A percentile compares a stretch with the other conserved stretches of the same genome.
Conservation (phyloP, 108 stramenopile genomes). For the Skeletonema menzelii region DNA sequence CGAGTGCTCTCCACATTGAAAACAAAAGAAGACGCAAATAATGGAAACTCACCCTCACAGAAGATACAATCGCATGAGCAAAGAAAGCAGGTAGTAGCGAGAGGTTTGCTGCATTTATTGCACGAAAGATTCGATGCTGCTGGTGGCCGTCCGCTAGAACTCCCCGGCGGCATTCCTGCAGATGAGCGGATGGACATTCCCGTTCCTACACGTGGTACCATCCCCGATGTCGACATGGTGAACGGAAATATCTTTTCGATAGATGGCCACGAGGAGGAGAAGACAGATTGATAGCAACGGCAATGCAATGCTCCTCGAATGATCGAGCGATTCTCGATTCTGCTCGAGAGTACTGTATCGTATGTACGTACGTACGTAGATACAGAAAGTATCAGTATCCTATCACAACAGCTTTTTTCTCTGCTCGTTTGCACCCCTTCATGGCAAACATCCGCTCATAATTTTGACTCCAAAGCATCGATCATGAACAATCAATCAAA, state of each 20-base stretch:
- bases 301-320: too few relatives aligned
- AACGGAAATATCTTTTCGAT: neutral
- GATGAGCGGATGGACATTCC: neutral
- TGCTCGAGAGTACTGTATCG: too few relatives aligned
- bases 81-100: conserved; percentile 73
- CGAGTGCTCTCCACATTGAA: neutral
- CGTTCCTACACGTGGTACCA: neutral
- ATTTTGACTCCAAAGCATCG: neutral
- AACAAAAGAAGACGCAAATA: neutral
- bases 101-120: conserved; percentile 67
- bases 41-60: conserved; percentile 67
- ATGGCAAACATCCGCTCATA: too few relatives aligned
- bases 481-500: conserved; percentile 1
- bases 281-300: too few relatives aligned
- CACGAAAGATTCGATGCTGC: conserved; percentile 42
- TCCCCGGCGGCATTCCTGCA: conserved; percentile 6
- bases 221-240: neutral
- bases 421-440: too few relatives aligned
- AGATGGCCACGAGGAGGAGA: too few relatives aligned
- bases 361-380: too few relatives aligned
- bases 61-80: conserved; percentile 79
- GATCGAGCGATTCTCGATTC: too few relatives aligned
- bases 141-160: conserved; percentile 17
- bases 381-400: too few relatives aligned
- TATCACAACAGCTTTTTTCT: too few relatives aligned